phyloP scores from a whole-genome alignment of 352 stramenopile genomes.

The Nothophytophthora sp. region DNA sequence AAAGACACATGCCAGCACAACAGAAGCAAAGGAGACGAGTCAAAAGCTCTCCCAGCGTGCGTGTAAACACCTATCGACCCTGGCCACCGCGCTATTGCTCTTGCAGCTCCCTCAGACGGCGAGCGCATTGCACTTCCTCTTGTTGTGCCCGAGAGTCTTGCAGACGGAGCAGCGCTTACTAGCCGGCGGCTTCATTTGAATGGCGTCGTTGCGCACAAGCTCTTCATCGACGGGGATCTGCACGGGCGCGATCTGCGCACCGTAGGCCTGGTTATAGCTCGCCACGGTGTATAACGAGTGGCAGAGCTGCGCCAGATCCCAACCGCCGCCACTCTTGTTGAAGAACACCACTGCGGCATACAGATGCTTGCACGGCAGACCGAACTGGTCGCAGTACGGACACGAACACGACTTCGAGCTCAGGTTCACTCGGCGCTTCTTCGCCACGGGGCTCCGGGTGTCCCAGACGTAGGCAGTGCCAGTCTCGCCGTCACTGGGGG shows the following conservation, averaged over 20 bases:
- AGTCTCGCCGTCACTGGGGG: slow-evolving; percentile 37
- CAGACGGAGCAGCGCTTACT: slow-evolving; percentile 43
- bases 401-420: slow-evolving; percentile 34
- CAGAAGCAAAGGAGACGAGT: too few species aligned
- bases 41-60: too few species aligned
- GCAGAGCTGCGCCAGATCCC: slow-evolving; percentile 36
- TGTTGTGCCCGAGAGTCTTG: slow-evolving; percentile 47
- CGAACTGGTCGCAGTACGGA: slow-evolving; percentile 32
- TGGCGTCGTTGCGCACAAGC: slow-evolving; percentile 36
- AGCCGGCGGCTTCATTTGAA: slow-evolving; percentile 31
- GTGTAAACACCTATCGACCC: too few species aligned
- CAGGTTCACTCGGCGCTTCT: slow-evolving; percentile 43
- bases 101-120: slow-evolving; percentile 21
- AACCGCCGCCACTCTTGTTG: slow-evolving; percentile 34
- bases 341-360: slow-evolving; percentile 37
- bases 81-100: too few species aligned
- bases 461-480: slow-evolving; percentile 45
- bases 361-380: slow-evolving; percentile 43
- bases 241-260: slow-evolving; percentile 25
- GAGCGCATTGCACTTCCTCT: slow-evolving; percentile 32
- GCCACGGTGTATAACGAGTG: slow-evolving; percentile 29
- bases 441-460: slow-evolving; percentile 20
- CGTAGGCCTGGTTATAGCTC: slow-evolving; percentile 33
- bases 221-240: slow-evolving; percentile 49
- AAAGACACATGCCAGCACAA: too few species aligned